Evolutionary conservation across 371 early-diverging fungal species (phyloP).

Genomic region (Lichtheimia ornata): DNA sequence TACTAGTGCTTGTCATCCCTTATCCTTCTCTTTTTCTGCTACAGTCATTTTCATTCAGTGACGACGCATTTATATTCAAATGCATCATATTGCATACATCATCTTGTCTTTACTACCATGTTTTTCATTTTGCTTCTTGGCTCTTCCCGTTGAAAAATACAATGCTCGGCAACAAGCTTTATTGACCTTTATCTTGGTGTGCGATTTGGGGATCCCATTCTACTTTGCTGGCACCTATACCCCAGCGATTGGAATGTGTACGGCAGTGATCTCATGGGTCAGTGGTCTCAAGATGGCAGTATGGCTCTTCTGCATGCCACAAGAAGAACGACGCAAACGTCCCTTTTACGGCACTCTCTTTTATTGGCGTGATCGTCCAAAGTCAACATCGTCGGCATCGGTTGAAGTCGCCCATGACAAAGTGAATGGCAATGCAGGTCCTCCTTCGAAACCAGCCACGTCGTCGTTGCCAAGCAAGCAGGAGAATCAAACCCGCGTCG

Average conservation of each 20-base stretch:
- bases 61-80: neutral
- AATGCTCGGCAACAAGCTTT: conserved; percentile 18
- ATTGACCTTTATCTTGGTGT: conserved; percentile 19
- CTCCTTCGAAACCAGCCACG: too few species aligned
- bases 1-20: too few species aligned
- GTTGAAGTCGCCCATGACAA: neutral
- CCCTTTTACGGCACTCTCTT: conserved; percentile 26
- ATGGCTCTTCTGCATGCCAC: conserved; percentile 37
- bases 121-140: conserved; percentile 22
- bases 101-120: conserved; percentile 21
- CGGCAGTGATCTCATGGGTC: conserved; percentile 31
- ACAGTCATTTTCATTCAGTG: too few species aligned
- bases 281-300: conserved; percentile 45
- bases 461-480: conserved; percentile 5
- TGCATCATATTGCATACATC: conserved; percentile 17
- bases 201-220: conserved; percentile 28
- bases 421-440: neutral
- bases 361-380: conserved; percentile 31
- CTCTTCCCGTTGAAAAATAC: conserved; percentile 28
- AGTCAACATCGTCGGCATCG: neutral
- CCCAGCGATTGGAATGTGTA: conserved; percentile 17
- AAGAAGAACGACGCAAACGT: conserved; percentile 35
- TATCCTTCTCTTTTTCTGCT: too few species aligned
- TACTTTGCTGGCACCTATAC: conserved; percentile 30
- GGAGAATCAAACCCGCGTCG: too few species aligned